These are phyloP conservation scores for Suillus lakei DNA, from an alignment of 768 basidiomycete species.

Conservation along the genomic window DNA sequence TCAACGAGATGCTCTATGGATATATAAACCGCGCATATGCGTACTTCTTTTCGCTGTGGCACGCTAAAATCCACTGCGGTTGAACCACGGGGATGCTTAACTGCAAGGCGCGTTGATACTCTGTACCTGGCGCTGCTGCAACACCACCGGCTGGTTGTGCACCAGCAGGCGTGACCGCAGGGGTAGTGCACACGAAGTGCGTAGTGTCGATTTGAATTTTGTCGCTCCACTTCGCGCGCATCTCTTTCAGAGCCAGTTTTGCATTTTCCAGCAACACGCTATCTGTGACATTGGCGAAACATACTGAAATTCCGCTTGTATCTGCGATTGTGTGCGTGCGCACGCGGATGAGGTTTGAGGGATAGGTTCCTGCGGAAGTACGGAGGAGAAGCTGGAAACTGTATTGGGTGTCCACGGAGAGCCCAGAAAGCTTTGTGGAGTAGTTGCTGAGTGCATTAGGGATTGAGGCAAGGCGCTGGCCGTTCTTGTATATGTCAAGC, in stretches of 20 bases:
- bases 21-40: slow-evolving; percentile 26
- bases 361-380: slow-evolving; percentile 90
- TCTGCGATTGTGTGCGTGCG: slow-evolving; percentile 95
- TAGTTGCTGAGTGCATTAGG: slow-evolving; percentile 83
- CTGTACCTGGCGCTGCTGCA: slow-evolving; percentile 71
- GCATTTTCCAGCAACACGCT: slow-evolving; percentile 76
- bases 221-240: slow-evolving; percentile 90
- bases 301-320: slow-evolving; percentile 93
- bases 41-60: slow-evolving; percentile 82
- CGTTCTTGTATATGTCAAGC: slow-evolving; percentile 92
- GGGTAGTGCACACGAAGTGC: slow-evolving; percentile 96
- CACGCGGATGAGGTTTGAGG: slow-evolving; percentile 81
- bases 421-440: slow-evolving; percentile 84
- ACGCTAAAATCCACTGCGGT: slow-evolving; percentile 94
- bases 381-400: slow-evolving; percentile 93
- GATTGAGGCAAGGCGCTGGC: slow-evolving; percentile 84
- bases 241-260: slow-evolving; percentile 78
- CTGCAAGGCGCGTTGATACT: slow-evolving; percentile 95
- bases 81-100: slow-evolving; percentile 94
- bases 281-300: slow-evolving; percentile 92
- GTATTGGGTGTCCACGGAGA: slow-evolving; percentile 84
- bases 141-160: slow-evolving; percentile 59
- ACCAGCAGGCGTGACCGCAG: slow-evolving; percentile 67
- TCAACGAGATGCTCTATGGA: slow-evolving; percentile 7
- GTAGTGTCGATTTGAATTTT: slow-evolving; percentile 98